A percentile compares a stretch with the other conserved stretches of the same genome.
These are phyloP conservation scores for Coemansia sp. DNA, from an alignment of 192 early-diverging fungal species.

Conservation along the genomic window DNA sequence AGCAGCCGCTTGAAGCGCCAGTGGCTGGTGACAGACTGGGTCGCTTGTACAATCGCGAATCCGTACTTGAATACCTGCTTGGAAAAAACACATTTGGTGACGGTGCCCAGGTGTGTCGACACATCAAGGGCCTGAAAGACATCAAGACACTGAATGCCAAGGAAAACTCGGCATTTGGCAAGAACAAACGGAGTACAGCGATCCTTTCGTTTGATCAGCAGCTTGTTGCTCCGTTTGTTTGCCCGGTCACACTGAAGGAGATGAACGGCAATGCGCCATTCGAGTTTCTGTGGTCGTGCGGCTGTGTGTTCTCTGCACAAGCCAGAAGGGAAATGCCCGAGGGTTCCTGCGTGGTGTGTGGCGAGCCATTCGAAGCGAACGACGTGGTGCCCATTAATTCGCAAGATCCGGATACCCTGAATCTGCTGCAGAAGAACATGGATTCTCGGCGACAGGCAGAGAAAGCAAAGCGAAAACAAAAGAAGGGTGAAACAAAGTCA, in stretches of 20 bases:
- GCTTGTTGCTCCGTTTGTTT: constrained; percentile 35
- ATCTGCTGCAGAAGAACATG: constrained; percentile 13
- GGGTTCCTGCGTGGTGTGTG: constrained; percentile 21
- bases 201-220: constrained; percentile 19
- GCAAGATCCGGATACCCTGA: constrained; percentile 17
- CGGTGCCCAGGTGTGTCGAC: constrained; percentile 50
- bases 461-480: constrained; percentile 9
- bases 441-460: constrained; percentile 9
- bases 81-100: constrained; percentile 61
- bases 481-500: background rate
- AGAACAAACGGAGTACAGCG: background rate
- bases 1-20: constrained; percentile 58
- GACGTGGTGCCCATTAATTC: constrained; percentile 45
- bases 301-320: constrained; percentile 45
- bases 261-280: constrained; percentile 48
- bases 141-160: constrained; percentile 26
- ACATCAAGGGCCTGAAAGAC: constrained; percentile 22
- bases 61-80: constrained; percentile 63
- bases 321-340: constrained; percentile 42
- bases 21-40: constrained; percentile 64
- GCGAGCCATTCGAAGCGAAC: constrained; percentile 1
- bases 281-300: constrained; percentile 48
- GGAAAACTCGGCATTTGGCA: constrained; percentile 9
- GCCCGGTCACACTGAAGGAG: constrained; percentile 53
- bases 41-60: constrained; percentile 73